Base-by-base conservation (phyloP, 2,329 filamentous ascomycete genomes). In the Xylariales sp. region DNA sequence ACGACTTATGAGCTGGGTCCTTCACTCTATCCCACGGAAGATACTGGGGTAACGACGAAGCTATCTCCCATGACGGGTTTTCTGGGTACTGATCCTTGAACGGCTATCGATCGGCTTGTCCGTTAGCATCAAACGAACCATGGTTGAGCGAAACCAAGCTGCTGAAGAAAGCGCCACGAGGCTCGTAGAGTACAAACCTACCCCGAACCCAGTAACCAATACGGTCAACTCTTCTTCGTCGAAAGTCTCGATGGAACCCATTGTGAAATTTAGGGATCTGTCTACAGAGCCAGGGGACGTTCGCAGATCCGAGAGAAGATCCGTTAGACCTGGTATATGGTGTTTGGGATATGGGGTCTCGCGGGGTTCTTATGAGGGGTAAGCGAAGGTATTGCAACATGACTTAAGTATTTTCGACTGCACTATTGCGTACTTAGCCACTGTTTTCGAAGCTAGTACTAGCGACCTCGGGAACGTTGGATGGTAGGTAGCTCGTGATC, bases 51-150 rank as follows among this genome's bases (percentile, higher is more conserved):
- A 94, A 76, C 15, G 68, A 70, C 19, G 70, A 73, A 36, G 84
- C 80, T 56, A 95, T 90, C 57, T 90, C 77, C 74, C 80, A 90
- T 3, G 88, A 88, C 7, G 88, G 87, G 58, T 95, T 95, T 45
- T 82, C 67, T 20, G 81, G 78, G 56, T 82, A 82, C 32, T 82
- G 67, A n/a, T 66, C 71, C 52, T 83, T 81, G 62, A 94, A 95
- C 2, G 88, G 84, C 86, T 91, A 49, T n/a, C 31, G 22, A n/a
- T 46, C 40, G 15, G 19, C 33, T 16, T 27, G 24, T 24, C 19
- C 25, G 45, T 57, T 45, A 56, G 52, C 44, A 43, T 16, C 16
- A 28, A 34, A 10, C 31, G 25, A 31, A 28, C 33, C 25, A 36
- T 36, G 21, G 33, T 25, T 38, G 44, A 33, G 31, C 14, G 32